Base-by-base conservation (phyloP, 2,329 filamentous ascomycete species). In the Alternaria longipes region DNA sequence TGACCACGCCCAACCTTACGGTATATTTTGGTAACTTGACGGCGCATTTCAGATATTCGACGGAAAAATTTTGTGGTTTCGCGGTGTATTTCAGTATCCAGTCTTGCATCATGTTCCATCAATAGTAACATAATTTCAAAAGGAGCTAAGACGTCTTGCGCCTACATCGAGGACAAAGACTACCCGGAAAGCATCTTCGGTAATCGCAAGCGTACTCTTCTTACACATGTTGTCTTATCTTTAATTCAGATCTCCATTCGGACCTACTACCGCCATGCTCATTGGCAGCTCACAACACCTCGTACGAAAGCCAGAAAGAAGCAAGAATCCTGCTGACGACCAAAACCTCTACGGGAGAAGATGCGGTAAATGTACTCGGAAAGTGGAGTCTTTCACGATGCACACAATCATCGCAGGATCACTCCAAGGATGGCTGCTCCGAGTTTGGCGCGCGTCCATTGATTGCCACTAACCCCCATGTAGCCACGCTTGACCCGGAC, bases 311-410 rank as follows among this genome's bases (percentile, higher is more conserved):
- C 14, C 20, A 47, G 30, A 34, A 38, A 30, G 32, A 44, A 14
- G 49, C 5, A 32, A 11, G 34, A 40, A 56, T 34, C 16, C 45
- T 44, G 24, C n/a, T 18, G 22, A 51, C 28, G 49, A 18, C 26
- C 11, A 42, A 20, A 32, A 28, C 12, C 24, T 22, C 54, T 12
- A 61, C 40, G 54, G 60, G 40, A 51, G 38, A 40, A 57, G 42
- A 46, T 11, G 42, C 60, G 57, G 60, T 63, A 63, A 56, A 34
- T 60, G 11, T 49, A 54, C 24, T 11, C 32, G 22, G 38, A 36
- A 40, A 45, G 56, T 60, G 52, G 52, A 63, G 52, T 49, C 32
- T 16, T 44, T 20, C 41, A 60, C 53, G 12, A 51, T 40, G 42
- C 52, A 20, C 32, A 30, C 11, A 34, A 26, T 41, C 54, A 57